A percentile compares a stretch with the other conserved stretches of the same genome.
phyloP scores from a whole-genome alignment of 2,329 filamentous ascomycete genomes.

The Chrysoporthe puriensis region DNA sequence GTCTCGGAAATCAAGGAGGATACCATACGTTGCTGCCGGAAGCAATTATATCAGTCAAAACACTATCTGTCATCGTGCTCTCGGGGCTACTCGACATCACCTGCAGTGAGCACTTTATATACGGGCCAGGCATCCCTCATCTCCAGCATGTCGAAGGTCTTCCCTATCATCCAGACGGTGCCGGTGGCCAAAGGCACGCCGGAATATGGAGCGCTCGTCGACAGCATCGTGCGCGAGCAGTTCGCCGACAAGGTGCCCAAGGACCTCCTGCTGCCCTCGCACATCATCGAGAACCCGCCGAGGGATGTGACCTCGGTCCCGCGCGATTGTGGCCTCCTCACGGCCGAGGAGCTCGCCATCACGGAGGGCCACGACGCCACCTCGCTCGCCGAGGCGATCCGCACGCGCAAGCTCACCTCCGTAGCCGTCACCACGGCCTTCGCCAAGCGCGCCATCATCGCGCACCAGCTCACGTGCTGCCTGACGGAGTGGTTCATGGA shows the following conservation, averaged over 20 bases:
- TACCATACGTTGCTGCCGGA: no score
- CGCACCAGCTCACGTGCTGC: conserved; percentile 44
- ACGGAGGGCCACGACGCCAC: conserved; percentile 51
- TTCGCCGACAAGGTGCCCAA: conserved; percentile 40
- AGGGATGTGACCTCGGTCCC: conserved; percentile 42
- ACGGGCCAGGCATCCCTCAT: neutral
- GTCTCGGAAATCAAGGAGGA: no score
- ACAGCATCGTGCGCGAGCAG: conserved; percentile 34
- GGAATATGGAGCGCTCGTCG: conserved; percentile 30
- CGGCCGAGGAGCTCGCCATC: conserved; percentile 49
- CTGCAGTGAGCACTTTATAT: no score
- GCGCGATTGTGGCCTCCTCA: conserved; percentile 47
- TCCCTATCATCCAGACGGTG: conserved; percentile 32
- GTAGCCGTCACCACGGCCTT: conserved; percentile 48
- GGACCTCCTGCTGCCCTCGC: conserved; percentile 35
- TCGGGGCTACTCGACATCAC: neutral
- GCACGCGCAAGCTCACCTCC: conserved; percentile 40
- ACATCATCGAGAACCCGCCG: conserved; percentile 35
- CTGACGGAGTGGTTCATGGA: conserved; percentile 33
- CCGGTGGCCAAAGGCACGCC: conserved; percentile 33
- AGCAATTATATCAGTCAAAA: no score
- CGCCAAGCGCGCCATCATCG: conserved; percentile 49
- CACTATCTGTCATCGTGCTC: no score
- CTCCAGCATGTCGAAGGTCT: conserved; percentile 14
- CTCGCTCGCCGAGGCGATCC: conserved; percentile 45